Evolutionary conservation across 805 yeast genomes (phyloP), one percentile per base, ranked within the genome.

Genomic region (Wickerhamiella cacticola): DNA sequence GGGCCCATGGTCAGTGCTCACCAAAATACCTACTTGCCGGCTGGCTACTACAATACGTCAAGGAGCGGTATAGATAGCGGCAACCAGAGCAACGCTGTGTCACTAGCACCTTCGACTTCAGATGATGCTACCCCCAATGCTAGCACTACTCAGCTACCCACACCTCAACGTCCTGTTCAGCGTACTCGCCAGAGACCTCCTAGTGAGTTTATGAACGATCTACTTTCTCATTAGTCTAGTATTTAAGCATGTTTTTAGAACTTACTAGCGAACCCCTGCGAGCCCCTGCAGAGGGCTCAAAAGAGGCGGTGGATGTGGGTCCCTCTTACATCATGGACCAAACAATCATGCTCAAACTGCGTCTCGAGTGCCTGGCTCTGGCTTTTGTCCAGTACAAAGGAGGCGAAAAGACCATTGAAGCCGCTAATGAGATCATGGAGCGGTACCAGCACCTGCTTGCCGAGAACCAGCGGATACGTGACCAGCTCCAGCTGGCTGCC

Each of bases 1-100:
- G 47, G 47, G n/a, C 47, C 47, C 21, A 44, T 44, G 47, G 41
- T 44, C 26, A 15, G 38, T n/a, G 47, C 46, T 18, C 13, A 46
- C 46, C 4, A n/a, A n/a, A 41, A 54, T 42, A 36, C 52, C 46
- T 45, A 54, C 49, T 33, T 58, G 45, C 50, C 58, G 49, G 23
- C 53, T 49, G 52, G 57, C 46, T 50, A 50, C 50, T 52, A 54
- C 47, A 36, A 22, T 16, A n/a, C 26, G 5, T n/a, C 18, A 5
- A 22, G 41, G 24, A 25, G 26, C 25, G 41, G 16, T n/a, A 16
- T 7, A 21, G 41, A 31, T 15, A 29, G 34, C 15, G 15, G 5
- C 5, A 6, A 15, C n/a, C n/a, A 29, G 15, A 29, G 34, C n/a
- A 29, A 29, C 19, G 18, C 41, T 12, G 16, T 25, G 10, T 36